phyloP scores from a whole-genome alignment of 2,329 filamentous ascomycete genomes.

The Aureobasidium sp. region DNA sequence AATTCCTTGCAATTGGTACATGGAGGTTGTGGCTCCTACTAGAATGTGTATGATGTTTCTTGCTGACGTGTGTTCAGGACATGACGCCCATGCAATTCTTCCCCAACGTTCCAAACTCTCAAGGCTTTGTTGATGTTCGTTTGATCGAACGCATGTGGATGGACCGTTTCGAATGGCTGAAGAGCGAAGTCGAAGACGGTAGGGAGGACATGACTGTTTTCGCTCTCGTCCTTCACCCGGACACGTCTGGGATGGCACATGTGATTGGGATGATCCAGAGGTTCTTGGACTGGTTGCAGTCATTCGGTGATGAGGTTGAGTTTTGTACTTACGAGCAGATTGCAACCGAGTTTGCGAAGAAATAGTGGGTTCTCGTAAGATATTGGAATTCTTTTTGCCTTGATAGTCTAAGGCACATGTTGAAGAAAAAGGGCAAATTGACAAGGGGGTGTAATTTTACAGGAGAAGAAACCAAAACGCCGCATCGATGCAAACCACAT shows the following conservation, averaged over 20 bases:
- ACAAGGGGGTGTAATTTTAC: conserved; percentile 9
- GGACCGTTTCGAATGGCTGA: conserved; percentile 50
- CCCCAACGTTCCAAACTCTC: conserved; percentile 41
- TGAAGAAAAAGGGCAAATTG: background rate
- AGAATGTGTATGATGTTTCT: background rate
- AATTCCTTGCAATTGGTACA: conserved; percentile 44
- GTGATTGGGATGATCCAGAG: conserved; percentile 50
- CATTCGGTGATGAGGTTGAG: conserved; percentile 36
- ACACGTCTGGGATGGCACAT: conserved; percentile 53
- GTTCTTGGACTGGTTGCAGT: conserved; percentile 43
- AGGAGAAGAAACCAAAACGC: conserved; percentile 5
- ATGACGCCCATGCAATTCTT: conserved; percentile 42
- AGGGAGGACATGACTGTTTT: conserved; percentile 36
- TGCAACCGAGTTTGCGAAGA: conserved; percentile 27
- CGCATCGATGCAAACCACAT: conserved; percentile 9
- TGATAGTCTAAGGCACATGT: background rate
- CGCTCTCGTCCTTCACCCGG: conserved; percentile 47
- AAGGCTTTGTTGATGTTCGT: conserved; percentile 49
- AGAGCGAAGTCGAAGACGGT: conserved; percentile 28
- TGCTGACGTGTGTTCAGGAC: conserved; percentile 22
- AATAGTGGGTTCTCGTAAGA: background rate
- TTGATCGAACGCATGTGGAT: conserved; percentile 53
- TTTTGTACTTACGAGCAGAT: conserved; percentile 37
- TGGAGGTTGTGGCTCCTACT: conserved; percentile 24
- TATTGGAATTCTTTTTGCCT: background rate